Base-by-base conservation (phyloP, 2,329 filamentous ascomycete genomes). In the Chrysoporthe cubensis region DNA sequence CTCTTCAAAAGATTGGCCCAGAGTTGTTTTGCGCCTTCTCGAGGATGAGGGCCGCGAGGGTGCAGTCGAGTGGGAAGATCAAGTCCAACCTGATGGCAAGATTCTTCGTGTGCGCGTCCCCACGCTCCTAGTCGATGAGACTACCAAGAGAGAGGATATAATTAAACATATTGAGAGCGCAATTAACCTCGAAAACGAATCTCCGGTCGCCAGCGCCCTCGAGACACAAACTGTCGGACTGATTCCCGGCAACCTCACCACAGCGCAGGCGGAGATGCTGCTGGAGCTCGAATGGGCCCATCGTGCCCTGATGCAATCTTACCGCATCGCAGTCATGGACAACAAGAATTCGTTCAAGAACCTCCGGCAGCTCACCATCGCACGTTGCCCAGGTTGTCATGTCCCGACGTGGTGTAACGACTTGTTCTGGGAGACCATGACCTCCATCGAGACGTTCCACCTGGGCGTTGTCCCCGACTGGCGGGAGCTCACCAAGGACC, bases 281-380 rank as follows among this genome's bases (percentile, higher is more conserved):
- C 78, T 90, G 48, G 89, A 92, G 75, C 86, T 88, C 3, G 85
- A 88, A 64, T 91, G 89, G 87, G 89, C 89, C 7, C 89, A 92
- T 71, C 81, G 86, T 64, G 89, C 89, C 21, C 89, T 92, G 74
- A 81, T 92, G 59, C 86, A 89, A 61, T 90, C 89, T 0, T 92
- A 90, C 71, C 84, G 88, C 71, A 84, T 91, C 60, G 85, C 88
- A 1, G 76, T 91, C 56, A 85, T 88, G 34, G 88, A 91, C 72
- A 90, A 90, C 68, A 79, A 80, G 4, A 71, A 73, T 5, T 83
- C 80, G 1, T 90, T 91, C 71, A 68, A 74, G 8, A 77, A 81
- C 6, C 81, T 92, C 56, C 85, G 84, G 32, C 87, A 83, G 6
- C 75, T 93, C 54, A 90, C 85, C 44, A 83, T 93, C 62, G 85